These are phyloP conservation scores for Penicillium palitans DNA, from an alignment of 2,329 filamentous ascomycete genomes.

Conservation along the genomic window DNA sequence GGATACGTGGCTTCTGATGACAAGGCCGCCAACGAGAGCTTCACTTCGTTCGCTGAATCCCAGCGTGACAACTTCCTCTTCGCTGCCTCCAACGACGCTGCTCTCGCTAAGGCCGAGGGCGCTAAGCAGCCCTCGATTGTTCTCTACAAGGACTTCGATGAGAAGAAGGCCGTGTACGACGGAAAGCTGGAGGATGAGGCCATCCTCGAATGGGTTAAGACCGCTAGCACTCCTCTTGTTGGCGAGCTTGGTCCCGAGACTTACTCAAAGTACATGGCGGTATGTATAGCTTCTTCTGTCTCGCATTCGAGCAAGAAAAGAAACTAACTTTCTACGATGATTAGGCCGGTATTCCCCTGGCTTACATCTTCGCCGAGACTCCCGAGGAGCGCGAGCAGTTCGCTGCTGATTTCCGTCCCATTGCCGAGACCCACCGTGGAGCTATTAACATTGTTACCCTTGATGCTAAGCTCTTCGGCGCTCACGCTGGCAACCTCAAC, in stretches of 20 bases:
- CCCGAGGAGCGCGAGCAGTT: slow-evolving; percentile 82
- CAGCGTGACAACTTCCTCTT: slow-evolving; percentile 92
- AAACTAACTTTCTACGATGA: neutral
- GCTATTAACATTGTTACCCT: slow-evolving; percentile 97
- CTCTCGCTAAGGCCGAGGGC: slow-evolving; percentile 83
- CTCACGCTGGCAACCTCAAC: slow-evolving; percentile 95
- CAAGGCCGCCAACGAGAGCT: slow-evolving; percentile 85
- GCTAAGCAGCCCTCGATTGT: slow-evolving; percentile 84
- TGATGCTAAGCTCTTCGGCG: slow-evolving; percentile 89
- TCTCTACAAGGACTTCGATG: slow-evolving; percentile 96
- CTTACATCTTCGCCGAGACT: slow-evolving; percentile 96
- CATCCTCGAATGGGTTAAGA: slow-evolving; percentile 81
- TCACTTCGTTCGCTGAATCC: slow-evolving; percentile 68
- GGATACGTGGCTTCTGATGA: slow-evolving; percentile 79
- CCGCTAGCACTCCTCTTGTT: slow-evolving; percentile 81
- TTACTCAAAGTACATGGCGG: slow-evolving; percentile 89
- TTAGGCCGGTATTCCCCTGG: slow-evolving; percentile 80
- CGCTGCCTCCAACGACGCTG: slow-evolving; percentile 79
- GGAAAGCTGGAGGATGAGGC: slow-evolving; percentile 79
- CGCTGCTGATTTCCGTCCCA: slow-evolving; percentile 72
- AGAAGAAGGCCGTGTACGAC: slow-evolving; percentile 83
- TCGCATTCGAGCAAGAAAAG: neutral
- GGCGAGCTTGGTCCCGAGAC: slow-evolving; percentile 97
- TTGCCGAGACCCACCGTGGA: slow-evolving; percentile 91
- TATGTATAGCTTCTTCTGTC: slow-evolving; percentile 39